Conservation (phyloP, 2,329 filamentous ascomycete species). For the Aspergillus calidoustus region DNA sequence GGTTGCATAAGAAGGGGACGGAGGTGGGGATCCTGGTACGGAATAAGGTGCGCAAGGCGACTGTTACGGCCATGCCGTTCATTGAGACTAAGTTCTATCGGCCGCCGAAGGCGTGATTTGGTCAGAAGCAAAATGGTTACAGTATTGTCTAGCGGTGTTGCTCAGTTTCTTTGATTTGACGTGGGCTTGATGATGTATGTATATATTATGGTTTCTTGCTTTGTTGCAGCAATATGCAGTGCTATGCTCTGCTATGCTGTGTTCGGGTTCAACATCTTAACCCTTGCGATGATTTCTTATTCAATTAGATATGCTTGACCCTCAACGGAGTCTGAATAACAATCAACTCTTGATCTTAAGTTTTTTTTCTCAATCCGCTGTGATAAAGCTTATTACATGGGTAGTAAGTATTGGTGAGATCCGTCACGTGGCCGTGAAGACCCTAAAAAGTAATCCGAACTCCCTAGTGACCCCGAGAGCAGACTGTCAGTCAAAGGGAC, state of each 20-base stretch:
- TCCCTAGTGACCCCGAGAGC: background rate
- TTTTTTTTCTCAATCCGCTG: background rate
- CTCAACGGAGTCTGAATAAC: constrained; percentile 6
- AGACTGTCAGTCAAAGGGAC: background rate
- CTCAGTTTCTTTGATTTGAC: background rate
- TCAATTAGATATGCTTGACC: background rate
- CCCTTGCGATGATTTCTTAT: background rate
- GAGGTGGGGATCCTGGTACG: constrained; percentile 78
- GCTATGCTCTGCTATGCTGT: background rate
- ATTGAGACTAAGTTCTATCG: constrained; percentile 75
- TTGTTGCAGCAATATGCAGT: background rate
- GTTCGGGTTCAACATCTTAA: background rate
- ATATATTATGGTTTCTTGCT: background rate
- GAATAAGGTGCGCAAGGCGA: constrained; percentile 74
- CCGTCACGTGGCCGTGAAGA: constrained; percentile 6
- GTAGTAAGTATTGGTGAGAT: background rate
- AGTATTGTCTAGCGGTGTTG: background rate
- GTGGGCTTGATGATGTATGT: background rate
- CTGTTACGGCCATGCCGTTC: constrained; percentile 88
- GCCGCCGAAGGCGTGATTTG: constrained; percentile 29
- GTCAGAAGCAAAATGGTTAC: background rate
- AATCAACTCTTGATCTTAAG: background rate
- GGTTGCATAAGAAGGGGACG: constrained; percentile 81
- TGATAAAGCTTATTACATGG: background rate
- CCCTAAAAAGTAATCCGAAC: constrained; percentile 1